These are phyloP conservation scores for Umbelopsis sp. DNA, from an alignment of 192 early-diverging fungal genomes.

Conservation along the genomic window DNA sequence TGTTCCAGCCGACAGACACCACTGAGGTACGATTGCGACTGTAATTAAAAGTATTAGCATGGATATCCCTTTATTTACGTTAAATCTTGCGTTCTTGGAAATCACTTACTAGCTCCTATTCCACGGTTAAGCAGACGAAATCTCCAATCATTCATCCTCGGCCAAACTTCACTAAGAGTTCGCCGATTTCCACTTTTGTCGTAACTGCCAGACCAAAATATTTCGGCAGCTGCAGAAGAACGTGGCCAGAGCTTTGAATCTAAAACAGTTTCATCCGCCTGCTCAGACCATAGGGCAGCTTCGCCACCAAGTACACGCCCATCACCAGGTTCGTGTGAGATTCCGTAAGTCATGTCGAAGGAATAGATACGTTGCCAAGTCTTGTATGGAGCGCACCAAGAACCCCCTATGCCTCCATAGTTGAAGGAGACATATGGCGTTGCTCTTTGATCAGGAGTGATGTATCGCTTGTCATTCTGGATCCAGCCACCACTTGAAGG, in stretches of 20 bases:
- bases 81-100: constrained; percentile 23
- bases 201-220: constrained; percentile 69
- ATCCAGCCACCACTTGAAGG: constrained; percentile 50
- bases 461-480: constrained; percentile 59
- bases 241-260: constrained; percentile 74
- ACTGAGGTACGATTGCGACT: neutral
- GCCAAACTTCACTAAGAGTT: constrained; percentile 27
- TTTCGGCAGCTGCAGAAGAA: constrained; percentile 65
- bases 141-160: constrained; percentile 68
- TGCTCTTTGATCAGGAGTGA: constrained; percentile 30
- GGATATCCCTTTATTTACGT: too few relatives aligned
- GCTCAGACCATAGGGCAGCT: constrained; percentile 72
- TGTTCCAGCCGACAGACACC: neutral
- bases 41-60: neutral
- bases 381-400: constrained; percentile 80
- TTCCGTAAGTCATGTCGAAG: constrained; percentile 62
- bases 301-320: constrained; percentile 71
- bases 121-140: constrained; percentile 69
- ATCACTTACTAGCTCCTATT: constrained; percentile 44
- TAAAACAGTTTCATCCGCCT: constrained; percentile 55
- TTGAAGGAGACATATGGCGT: constrained; percentile 36
- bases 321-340: constrained; percentile 46
- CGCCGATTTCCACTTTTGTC: constrained; percentile 46
- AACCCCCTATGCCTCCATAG: constrained; percentile 49
- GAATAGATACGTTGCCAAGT: constrained; percentile 73